phyloP scores from a whole-genome alignment of 1,284 basidiomycete species.

The Marasmius tenuissimus region DNA sequence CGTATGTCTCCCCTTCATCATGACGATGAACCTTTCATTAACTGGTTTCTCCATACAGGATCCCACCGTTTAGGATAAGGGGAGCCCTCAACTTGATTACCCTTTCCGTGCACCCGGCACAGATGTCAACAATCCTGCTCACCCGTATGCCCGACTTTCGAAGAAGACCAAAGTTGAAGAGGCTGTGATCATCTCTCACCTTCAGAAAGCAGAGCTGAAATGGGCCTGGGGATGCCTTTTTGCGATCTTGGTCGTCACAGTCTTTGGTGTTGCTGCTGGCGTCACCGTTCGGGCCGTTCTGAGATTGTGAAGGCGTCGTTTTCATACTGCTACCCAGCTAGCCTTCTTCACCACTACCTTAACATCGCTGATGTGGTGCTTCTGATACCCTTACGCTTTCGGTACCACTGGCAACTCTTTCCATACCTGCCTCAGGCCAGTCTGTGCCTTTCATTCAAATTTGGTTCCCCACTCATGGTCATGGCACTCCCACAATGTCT shows the following conservation, averaged over 20 bases:
- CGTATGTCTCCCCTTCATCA: slow-evolving; percentile 26
- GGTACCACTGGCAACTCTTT: neutral
- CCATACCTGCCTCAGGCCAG: too few species aligned
- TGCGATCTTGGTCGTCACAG: slow-evolving; percentile 24
- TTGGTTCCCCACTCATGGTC: neutral
- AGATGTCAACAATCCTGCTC: neutral
- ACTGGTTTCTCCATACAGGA: slow-evolving; percentile 22
- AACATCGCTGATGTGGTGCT: too few species aligned
- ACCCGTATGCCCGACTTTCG: slow-evolving; percentile 29
- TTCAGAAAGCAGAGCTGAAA: slow-evolving; percentile 33
- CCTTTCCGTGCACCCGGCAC: slow-evolving; percentile 27
- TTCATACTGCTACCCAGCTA: neutral
- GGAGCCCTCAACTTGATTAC: slow-evolving; percentile 29
- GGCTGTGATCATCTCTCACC: slow-evolving; percentile 26
- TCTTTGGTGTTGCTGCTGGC: slow-evolving; percentile 20
- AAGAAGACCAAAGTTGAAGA: slow-evolving; percentile 36
- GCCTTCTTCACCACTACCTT: too few species aligned
- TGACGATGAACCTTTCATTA: neutral
- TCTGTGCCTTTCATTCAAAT: neutral
- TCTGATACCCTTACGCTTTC: neutral
- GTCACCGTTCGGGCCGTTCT: slow-evolving; percentile 21
- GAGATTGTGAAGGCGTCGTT: slow-evolving; percentile 2
- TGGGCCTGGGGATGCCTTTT: slow-evolving; percentile 37
- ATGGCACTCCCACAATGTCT: neutral
- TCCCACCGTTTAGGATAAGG: slow-evolving; percentile 37